Conservation (phyloP, 2,329 filamentous ascomycete species). For the Fusarium sp. region DNA sequence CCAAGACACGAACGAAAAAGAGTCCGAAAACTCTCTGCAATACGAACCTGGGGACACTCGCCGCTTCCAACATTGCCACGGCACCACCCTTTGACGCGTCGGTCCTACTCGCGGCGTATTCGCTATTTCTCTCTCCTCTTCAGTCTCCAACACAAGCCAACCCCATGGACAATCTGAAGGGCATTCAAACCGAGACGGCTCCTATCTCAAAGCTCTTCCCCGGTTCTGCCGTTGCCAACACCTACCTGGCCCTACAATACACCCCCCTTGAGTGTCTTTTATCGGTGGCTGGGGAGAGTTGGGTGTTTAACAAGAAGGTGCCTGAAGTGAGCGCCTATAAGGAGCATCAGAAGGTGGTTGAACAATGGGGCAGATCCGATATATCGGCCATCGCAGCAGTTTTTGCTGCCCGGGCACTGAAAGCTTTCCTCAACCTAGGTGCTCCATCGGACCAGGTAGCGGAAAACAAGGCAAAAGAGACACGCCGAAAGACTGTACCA, state of each 20-base stretch:
- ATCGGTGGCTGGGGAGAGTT: conserved; percentile 69
- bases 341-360: conserved; percentile 61
- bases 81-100: conserved; percentile 55
- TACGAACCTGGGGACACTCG: conserved; percentile 50
- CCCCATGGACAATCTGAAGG: conserved; percentile 38
- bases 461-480: conserved; percentile 8
- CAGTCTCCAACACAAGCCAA: conserved; percentile 44
- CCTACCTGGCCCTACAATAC: conserved; percentile 68
- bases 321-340: conserved; percentile 56
- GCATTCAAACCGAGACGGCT: conserved; percentile 40
- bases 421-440: conserved; percentile 55
- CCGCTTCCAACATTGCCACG: conserved; percentile 50
- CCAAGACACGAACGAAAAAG: conserved; percentile 46
- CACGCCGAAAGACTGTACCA: conserved; percentile 19
- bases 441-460: neutral
- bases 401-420: conserved; percentile 65
- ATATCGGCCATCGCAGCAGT: conserved; percentile 59
- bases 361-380: conserved; percentile 59
- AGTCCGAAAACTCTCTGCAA: conserved; percentile 43
- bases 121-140: conserved; percentile 53
- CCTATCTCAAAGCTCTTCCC: conserved; percentile 58
- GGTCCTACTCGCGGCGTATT: conserved; percentile 55
- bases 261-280: conserved; percentile 70
- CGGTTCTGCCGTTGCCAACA: conserved; percentile 59
- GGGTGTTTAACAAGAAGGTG: conserved; percentile 68